Evolutionary conservation across 2,329 filamentous ascomycete species (phyloP).

Genomic region (Penicillium brevicompactum): DNA sequence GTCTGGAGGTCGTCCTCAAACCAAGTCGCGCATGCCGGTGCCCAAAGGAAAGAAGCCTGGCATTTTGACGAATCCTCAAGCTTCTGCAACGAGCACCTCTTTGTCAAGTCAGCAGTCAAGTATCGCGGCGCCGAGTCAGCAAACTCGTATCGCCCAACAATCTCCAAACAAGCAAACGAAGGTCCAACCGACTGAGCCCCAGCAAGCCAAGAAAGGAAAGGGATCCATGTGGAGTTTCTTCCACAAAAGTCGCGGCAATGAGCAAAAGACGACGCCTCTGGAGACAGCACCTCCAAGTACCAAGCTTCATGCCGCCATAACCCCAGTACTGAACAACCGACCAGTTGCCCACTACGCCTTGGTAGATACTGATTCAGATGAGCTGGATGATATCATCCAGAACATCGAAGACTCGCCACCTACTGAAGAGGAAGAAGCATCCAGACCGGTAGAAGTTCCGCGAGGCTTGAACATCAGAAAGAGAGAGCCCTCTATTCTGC

Average conservation of each 20-base stretch:
- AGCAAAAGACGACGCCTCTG: conserved; percentile 28
- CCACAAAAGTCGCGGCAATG: conserved; percentile 44
- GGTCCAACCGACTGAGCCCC: conserved; percentile 28
- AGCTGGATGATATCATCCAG: conserved; percentile 42
- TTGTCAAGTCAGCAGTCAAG: conserved; percentile 23
- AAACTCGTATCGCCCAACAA: conserved; percentile 4
- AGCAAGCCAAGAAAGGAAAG: conserved; percentile 44
- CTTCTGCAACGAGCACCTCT: conserved; percentile 24
- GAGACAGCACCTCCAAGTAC: conserved; percentile 18
- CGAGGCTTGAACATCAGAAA: conserved; percentile 35
- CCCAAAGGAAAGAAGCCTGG: conserved; percentile 21
- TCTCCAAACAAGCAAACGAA: conserved; percentile 10
- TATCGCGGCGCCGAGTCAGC: conserved; percentile 7
- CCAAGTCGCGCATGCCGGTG: conserved; percentile 26
- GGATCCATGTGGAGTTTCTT: conserved; percentile 60
- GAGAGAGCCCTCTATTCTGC: conserved; percentile 40
- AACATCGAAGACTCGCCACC: conserved; percentile 43
- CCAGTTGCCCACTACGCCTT: conserved; percentile 62
- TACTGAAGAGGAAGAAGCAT: conserved; percentile 35
- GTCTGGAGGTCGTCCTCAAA: not conserved
- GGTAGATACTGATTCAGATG: conserved; percentile 49
- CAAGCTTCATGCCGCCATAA: conserved; percentile 45
- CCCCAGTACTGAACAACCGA: conserved; percentile 40
- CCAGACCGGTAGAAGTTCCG: conserved; percentile 27
- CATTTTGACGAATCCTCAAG: conserved; percentile 24